These are phyloP conservation scores for Guadua angustifolia DNA, from an alignment of 176 grass and related monocot genomes.

Conservation along the genomic window DNA sequence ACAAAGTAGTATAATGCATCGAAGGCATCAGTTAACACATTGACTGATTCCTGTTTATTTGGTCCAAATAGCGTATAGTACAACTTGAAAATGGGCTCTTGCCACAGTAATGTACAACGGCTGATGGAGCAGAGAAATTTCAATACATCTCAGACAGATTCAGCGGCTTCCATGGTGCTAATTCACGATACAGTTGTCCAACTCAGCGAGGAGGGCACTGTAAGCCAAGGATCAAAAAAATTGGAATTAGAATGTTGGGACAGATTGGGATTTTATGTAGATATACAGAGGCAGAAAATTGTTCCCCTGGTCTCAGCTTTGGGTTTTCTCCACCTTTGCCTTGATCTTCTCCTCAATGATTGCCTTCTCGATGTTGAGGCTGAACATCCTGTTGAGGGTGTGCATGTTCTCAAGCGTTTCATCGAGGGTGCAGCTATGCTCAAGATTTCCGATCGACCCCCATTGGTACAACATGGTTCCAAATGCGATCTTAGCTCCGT, in stretches of 20 bases:
- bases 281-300: constrained; percentile 48
- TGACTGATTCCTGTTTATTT: constrained; percentile 39
- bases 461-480: too few relatives aligned
- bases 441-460: too few relatives aligned
- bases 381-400: constrained; percentile 87
- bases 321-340: constrained; percentile 87
- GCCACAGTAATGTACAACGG: constrained; percentile 46
- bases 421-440: constrained; percentile 76
- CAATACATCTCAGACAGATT: constrained; percentile 1
- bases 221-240: constrained; percentile 44
- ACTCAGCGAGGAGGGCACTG: constrained; percentile 39
- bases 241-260: constrained; percentile 40
- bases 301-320: constrained; percentile 53
- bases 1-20: background rate
- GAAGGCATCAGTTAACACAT: constrained; percentile 28
- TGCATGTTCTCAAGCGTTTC: constrained; percentile 91
- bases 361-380: constrained; percentile 72
- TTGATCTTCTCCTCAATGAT: constrained; percentile 88
- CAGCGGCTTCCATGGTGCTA: constrained; percentile 41
- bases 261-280: constrained; percentile 45
- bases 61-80: constrained; percentile 27
- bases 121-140: constrained; percentile 38
- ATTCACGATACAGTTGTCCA: constrained; percentile 38
- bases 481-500: too few relatives aligned
- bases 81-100: constrained; percentile 44